phyloP scores from a whole-genome alignment of 352 stramenopile species.

The Saprolegnia parasitica region DNA sequence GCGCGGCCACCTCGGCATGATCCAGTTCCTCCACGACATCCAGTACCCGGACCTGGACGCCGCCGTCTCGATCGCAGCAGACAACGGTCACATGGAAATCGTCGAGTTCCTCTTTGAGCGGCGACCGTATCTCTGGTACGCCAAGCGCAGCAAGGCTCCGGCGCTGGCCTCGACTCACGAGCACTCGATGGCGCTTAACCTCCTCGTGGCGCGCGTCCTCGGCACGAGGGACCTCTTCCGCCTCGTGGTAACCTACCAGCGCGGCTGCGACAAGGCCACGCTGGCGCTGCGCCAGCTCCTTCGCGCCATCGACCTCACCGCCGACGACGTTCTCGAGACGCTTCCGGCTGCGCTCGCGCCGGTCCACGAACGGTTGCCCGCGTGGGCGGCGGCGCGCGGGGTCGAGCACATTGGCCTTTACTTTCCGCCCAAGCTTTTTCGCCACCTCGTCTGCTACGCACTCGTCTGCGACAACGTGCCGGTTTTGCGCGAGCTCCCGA shows the following conservation, averaged over 20 bases:
- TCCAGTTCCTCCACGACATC: conserved; percentile 8
- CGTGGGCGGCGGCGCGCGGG: not conserved
- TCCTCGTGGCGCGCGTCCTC: conserved; percentile 1
- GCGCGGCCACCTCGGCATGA: conserved; percentile 7
- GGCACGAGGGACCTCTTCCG: conserved; percentile 1
- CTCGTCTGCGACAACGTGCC: not conserved
- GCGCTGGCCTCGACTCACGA: not conserved
- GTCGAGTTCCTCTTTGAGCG: conserved; percentile 18
- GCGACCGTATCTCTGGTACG: conserved; percentile 7
- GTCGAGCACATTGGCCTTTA: not conserved
- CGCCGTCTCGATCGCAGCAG: conserved; percentile 7
- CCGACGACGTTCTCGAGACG: not conserved
- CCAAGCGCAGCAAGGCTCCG: not conserved
- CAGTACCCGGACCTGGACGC: conserved; percentile 4
- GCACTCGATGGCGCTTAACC: not conserved
- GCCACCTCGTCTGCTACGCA: conserved; percentile 8
- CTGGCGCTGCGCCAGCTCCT: not conserved
- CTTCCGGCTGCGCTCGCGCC: not conserved
- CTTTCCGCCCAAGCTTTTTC: not conserved
- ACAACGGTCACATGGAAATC: conserved; percentile 17
- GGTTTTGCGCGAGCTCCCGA: not conserved
- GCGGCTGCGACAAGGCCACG: not conserved
- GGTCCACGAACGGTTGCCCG: not conserved
- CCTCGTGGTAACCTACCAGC: not conserved
- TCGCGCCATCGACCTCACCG: not conserved